Base-by-base conservation (phyloP, 371 early-diverging fungal species). In the Mortierella sp. region DNA sequence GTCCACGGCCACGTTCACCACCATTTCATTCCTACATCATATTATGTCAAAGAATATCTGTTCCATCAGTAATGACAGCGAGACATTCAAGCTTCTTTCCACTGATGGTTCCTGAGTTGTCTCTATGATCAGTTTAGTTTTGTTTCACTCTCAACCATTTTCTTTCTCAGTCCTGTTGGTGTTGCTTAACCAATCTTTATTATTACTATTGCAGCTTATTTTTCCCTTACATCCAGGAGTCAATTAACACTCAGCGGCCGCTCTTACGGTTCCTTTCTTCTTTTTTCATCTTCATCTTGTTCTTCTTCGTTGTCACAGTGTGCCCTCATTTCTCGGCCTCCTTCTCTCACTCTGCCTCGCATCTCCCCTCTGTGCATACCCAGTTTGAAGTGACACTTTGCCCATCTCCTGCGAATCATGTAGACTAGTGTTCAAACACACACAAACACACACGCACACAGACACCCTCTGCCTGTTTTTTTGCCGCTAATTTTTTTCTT, bases 401-500 rank as follows among this genome's bases (percentile, higher is more conserved):
- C 31, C 60, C 28, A 11, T 11, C 28, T 26, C 60, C 60, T 31
- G 60, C 16, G 31, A 60, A 60, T 60, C 31, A n/a, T n/a, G n/a
- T n/a, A n/a, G n/a, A n/a, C n/a, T n/a, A n/a, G n/a, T n/a, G n/a
- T n/a, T n/a, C n/a, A n/a, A n/a, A 16, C 60, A 60, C 48, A 48
- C 14, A 38, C 11, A 57, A n/a, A n/a, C n/a, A n/a, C n/a, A n/a
- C n/a, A n/a, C n/a, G 26, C 45, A 26, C 60, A 31, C 16, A 4
- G 4, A 60, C 28, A 28, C 58, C 63, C 31, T 14, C 31, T 31
- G 16, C 38, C 7, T 58, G 0, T 0, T 65, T 38, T 38, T 38
- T 65, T 65, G 65, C 65, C 65, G 65, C 65, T 65, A 38, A 65
- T 31, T 16, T 70, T 38, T 34, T 70, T 28, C 21, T 74, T 74